phyloP scores from a whole-genome alignment of 768 basidiomycete species.

The Lentinula sp. region DNA sequence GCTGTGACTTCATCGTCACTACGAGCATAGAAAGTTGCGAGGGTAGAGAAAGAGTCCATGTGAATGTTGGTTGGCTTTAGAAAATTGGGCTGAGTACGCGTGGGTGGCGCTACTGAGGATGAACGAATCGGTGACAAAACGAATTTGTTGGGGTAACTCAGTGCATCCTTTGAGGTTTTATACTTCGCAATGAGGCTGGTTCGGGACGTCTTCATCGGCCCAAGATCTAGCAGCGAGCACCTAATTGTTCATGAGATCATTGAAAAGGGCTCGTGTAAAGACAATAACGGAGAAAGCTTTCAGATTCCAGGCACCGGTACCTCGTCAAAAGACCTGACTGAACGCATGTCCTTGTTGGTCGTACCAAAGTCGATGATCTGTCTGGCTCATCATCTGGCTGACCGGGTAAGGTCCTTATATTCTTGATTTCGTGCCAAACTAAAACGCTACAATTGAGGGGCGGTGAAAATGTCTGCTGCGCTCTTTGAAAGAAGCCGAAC shows the following conservation, averaged over 20 bases:
- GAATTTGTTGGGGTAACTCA: neutral
- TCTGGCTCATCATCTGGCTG: too few relatives aligned
- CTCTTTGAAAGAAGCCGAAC: neutral
- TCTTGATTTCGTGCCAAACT: too few relatives aligned
- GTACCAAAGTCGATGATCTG: too few relatives aligned
- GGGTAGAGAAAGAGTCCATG: constrained; percentile 5
- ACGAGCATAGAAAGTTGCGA: neutral
- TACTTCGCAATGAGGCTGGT: neutral
- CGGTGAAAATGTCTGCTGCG: too few relatives aligned
- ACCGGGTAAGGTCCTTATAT: too few relatives aligned
- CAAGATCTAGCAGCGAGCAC: neutral
- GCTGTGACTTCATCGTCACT: neutral
- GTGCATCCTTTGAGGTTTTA: neutral
- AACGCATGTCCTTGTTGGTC: neutral
- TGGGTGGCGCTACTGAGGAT: neutral
- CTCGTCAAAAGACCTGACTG: neutral
- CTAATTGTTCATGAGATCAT: neutral
- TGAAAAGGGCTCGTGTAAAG: neutral
- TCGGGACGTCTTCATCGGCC: neutral
- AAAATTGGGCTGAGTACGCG: neutral
- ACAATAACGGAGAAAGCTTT: neutral
- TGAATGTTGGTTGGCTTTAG: neutral
- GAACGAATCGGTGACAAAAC: constrained; percentile 1
- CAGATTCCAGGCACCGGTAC: neutral
- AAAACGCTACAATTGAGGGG: too few relatives aligned